These are phyloP conservation scores for Aspergillus incahuasiensis DNA, from an alignment of 495 filamentous ascomycete genomes.

Conservation along the genomic window DNA sequence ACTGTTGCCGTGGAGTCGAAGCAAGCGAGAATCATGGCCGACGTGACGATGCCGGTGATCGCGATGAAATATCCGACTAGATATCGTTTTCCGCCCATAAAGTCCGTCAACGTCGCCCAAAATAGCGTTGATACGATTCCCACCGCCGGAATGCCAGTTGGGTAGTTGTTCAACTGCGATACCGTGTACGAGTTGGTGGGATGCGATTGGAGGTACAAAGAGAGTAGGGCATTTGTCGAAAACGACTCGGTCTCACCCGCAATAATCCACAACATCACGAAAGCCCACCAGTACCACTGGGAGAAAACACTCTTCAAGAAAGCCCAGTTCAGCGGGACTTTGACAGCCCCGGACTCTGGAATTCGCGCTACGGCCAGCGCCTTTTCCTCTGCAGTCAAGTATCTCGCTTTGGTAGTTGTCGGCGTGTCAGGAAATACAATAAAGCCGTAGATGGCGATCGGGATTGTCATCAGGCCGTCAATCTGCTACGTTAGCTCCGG, in stretches of 20 bases:
- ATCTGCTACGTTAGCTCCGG: slow-evolving; percentile 5
- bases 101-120: slow-evolving; percentile 50
- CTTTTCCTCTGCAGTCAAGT: slow-evolving; percentile 42
- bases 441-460: slow-evolving; percentile 55
- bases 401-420: slow-evolving; percentile 47
- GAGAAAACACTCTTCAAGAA: slow-evolving; percentile 39
- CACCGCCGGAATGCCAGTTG: slow-evolving; percentile 43
- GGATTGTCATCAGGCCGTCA: slow-evolving; percentile 51
- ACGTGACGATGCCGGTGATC: slow-evolving; percentile 42
- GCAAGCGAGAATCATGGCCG: slow-evolving; percentile 45
- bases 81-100: slow-evolving; percentile 43
- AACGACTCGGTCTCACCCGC: slow-evolving; percentile 47
- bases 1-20: slow-evolving; percentile 36
- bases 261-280: slow-evolving; percentile 48
- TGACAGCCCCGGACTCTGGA: slow-evolving; percentile 21
- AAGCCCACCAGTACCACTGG: slow-evolving; percentile 46
- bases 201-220: slow-evolving; percentile 28
- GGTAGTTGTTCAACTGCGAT: slow-evolving; percentile 45
- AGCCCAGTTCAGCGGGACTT: slow-evolving; percentile 28
- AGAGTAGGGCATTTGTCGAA: slow-evolving; percentile 42
- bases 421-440: slow-evolving; percentile 59
- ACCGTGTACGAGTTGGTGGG: slow-evolving; percentile 39
- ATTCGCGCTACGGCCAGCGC: slow-evolving; percentile 42
- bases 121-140: slow-evolving; percentile 50
- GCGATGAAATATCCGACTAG: slow-evolving; percentile 53